Conservation (phyloP, 2,329 filamentous ascomycete genomes). For the Alternaria tenuissima region DNA sequence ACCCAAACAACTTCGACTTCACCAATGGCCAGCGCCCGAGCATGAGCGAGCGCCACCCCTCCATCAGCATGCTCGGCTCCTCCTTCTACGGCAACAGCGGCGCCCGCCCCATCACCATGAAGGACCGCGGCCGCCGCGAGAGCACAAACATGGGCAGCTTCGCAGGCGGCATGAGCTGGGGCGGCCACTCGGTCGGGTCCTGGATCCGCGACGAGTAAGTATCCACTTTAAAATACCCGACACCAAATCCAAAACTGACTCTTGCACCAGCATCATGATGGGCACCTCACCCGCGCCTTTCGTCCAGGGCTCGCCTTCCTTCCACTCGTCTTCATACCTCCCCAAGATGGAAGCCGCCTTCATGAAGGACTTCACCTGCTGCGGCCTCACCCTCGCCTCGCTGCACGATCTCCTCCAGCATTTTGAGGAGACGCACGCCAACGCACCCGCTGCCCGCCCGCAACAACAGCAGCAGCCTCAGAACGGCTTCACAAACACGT, state of each 20-base stretch:
- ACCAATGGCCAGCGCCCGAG: constrained; percentile 39
- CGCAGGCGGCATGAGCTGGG: constrained; percentile 91
- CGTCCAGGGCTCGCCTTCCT: constrained; percentile 84
- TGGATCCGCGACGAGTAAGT: constrained; percentile 99
- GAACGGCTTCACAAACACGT: constrained; percentile 47
- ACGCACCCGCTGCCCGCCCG: constrained; percentile 64
- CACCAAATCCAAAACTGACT: constrained; percentile 32
- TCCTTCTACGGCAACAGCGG: constrained; percentile 64
- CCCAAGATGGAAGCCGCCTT: constrained; percentile 97
- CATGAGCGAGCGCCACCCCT: constrained; percentile 61
- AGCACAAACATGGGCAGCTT: constrained; percentile 69
- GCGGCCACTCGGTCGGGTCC: constrained; percentile 92
- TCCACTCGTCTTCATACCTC: constrained; percentile 94
- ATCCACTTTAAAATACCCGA: constrained; percentile 5
- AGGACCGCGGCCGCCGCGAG: constrained; percentile 64
- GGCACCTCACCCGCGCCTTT: constrained; percentile 91
- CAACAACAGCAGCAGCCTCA: constrained; percentile 61
- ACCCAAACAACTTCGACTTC: constrained; percentile 44
- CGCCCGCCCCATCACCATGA: constrained; percentile 68
- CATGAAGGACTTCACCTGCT: constrained; percentile 97
- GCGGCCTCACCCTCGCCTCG: constrained; percentile 85
- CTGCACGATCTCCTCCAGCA: constrained; percentile 95
- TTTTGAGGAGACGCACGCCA: constrained; percentile 93
- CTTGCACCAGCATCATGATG: constrained; percentile 80
- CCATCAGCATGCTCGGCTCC: constrained; percentile 56